Evolutionary conservation across 495 filamentous ascomycete species (phyloP), one percentile per base, ranked within the genome.

Genomic region (Lasiosphaeria hispida): DNA sequence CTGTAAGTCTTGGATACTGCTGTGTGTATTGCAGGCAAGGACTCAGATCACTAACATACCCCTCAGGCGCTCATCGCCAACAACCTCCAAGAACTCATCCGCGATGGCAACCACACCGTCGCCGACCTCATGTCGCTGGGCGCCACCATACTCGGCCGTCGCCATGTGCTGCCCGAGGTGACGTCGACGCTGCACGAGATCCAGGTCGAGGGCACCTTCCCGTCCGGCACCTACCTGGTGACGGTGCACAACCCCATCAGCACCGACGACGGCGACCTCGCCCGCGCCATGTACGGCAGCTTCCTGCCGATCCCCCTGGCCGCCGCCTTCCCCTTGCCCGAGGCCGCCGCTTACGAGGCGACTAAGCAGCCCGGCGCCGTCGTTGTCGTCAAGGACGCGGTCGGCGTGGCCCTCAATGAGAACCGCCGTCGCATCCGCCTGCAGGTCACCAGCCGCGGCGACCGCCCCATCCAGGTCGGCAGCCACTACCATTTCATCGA

Each of bases 401-500:
- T 80, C 6, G 78, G 76, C 30, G 79, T 97, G 17, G 72, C 74
- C 23, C 66, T 98, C 58, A 96, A 90, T 66, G 80, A 88, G 59
- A 90, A 87, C 18, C 78, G 90, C 19, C 86, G 83, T 71, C 77
- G 92, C 43, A 88, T 92, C 42, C 76, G 69, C 61, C 74, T 98
- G 10, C 84, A 77, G 65, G 86, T 98, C 5, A 89, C 85, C 59
- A 96, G 89, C 69, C 90, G 85, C 57, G 95, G 94, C 2, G 95
- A 97, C 73, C 76, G 94, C 36, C 93, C 94, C 10, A 87, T 97
- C 60, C 92, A 96, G 82, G 88, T 92, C 57, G 94, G 94, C 15
- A 96, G 90, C 55, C 94, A 98, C 71, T 98, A 97, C 73, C 92
- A 97, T 73, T 91, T 98, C 71, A 83, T 96, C 65, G 94, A 98